Percentiles rank a stretch among this genome's conserved stretches.
Evolutionary conservation across 1,139 yeast genomes (phyloP).

Genomic region (Candida labiduridarum): DNA sequence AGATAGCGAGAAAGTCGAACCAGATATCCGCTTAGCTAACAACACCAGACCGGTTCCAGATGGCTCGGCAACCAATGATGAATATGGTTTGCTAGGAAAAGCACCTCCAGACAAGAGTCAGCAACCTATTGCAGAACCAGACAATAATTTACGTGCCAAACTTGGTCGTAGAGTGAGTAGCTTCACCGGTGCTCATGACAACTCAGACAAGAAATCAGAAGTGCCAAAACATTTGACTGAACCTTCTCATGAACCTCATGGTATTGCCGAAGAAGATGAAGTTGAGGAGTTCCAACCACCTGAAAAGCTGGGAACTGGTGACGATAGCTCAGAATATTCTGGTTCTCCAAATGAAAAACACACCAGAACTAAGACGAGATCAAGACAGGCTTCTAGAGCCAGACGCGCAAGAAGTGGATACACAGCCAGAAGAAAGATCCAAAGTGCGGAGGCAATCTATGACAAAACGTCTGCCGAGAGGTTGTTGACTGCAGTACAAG

Average conservation of each 20-base stretch:
- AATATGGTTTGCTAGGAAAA: slow-evolving; percentile 43
- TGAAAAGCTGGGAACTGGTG: not conserved
- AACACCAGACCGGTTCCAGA: not conserved
- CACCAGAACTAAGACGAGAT: not conserved
- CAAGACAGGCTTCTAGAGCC: not conserved
- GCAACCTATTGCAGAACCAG: slow-evolving; percentile 9
- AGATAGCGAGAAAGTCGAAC: slow-evolving; percentile 9
- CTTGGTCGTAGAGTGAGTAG: slow-evolving; percentile 14
- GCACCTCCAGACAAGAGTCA: slow-evolving; percentile 31
- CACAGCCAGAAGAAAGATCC: slow-evolving; percentile 42
- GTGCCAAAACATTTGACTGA: slow-evolving; percentile 1
- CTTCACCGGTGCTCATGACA: slow-evolving; percentile 6
- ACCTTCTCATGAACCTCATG: not conserved
- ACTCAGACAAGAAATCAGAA: not conserved
- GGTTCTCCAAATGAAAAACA: not conserved
- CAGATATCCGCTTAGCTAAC: slow-evolving; percentile 6
- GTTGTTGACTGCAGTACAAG: slow-evolving; percentile 74
- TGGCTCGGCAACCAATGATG: slow-evolving; percentile 15
- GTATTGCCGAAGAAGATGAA: slow-evolving; percentile 1
- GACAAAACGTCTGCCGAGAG: slow-evolving; percentile 79
- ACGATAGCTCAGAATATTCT: not conserved
- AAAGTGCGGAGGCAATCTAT: slow-evolving; percentile 50
- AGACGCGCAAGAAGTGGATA: slow-evolving; percentile 33
- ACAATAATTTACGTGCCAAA: slow-evolving; percentile 12
- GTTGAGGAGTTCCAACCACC: not conserved